Conservation (phyloP, 805 yeast species). For the Pichia membranifaciens region DNA sequence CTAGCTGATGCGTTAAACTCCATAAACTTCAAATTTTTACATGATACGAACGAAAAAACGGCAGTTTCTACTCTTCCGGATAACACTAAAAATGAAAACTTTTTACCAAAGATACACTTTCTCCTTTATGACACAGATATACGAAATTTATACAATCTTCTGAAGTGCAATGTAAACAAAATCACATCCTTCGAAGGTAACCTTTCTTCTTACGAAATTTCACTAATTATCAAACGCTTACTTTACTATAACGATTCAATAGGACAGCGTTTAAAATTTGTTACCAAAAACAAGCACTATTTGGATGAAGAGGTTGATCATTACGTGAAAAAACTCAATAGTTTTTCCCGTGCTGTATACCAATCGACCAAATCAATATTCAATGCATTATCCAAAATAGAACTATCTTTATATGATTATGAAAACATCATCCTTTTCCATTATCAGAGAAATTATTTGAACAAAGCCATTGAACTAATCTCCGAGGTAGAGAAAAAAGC, state of each 20-base stretch:
- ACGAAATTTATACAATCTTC: slow-evolving; percentile 6
- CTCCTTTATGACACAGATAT: background rate
- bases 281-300: slow-evolving; percentile 1
- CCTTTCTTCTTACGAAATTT: slow-evolving; percentile 8
- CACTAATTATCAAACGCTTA: slow-evolving; percentile 10
- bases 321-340: background rate
- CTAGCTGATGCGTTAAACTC: background rate
- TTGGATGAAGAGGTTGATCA: background rate
- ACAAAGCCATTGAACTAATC: slow-evolving; percentile 20
- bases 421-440: slow-evolving; percentile 22
- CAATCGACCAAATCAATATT: slow-evolving; percentile 5
- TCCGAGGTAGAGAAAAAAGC: slow-evolving; percentile 18
- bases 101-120: background rate
- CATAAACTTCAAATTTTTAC: background rate
- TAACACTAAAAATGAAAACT: background rate
- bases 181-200: background rate
- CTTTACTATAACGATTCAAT: slow-evolving; percentile 1
- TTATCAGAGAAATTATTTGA: slow-evolving; percentile 14
- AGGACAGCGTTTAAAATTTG: slow-evolving; percentile 2
- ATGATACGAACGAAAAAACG: background rate
- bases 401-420: slow-evolving; percentile 19
- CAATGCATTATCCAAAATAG: background rate
- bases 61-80: background rate
- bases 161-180: slow-evolving; percentile 1
- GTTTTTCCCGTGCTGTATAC: slow-evolving; percentile 1